Evolutionary conservation across 2,329 filamentous ascomycete species (phyloP), one percentile per base, ranked within the genome.

Genomic region (Daldinia sp.): DNA sequence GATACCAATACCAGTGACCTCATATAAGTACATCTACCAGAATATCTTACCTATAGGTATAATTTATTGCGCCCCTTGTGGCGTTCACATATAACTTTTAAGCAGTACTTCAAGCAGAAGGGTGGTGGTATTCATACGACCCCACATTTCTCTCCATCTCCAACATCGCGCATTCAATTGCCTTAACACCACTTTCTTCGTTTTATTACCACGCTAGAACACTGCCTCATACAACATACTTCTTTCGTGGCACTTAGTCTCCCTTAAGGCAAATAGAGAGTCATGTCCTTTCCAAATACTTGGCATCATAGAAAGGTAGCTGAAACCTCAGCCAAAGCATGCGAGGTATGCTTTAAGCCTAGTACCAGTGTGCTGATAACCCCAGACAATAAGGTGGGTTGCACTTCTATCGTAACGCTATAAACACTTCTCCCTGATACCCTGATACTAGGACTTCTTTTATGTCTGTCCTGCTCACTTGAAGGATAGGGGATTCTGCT

Each of bases 321-420:
- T 12, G 93, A 97, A 33, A 87, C 89, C n/a, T 87, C 91, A 1
- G 87, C 93, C 12, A 97, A 93, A 81, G 86, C 93, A 56, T 99
- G 96, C 81, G 92, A 93, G 80, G 89, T 98, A 70, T 98, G 96
- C 85, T 97, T 91, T 84, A 97, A 96, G 81, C 92, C 92, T 7
- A 93, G 91, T 66, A 89, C 90, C 6, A 97, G 91, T 72, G 95
- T 98, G 18, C 84, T 99, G 61, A 93, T 97, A 73, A 97, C 94
- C 7, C 88, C 92, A 0, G 94, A 97, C 75, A 94, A 93, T 76
- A 96, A 95, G 89, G 94, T 96, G 76, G 71, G 74, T 66, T 28
- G 37, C 57, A 20, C 39, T n/a, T 51, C 28, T 68, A 58, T 72
- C 39, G 59, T 60, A n/a, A 39, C 62, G 39, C 10, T 59, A 57